phyloP scores from a whole-genome alignment of 208 protist species.

The Trypanosoma theileri region DNA sequence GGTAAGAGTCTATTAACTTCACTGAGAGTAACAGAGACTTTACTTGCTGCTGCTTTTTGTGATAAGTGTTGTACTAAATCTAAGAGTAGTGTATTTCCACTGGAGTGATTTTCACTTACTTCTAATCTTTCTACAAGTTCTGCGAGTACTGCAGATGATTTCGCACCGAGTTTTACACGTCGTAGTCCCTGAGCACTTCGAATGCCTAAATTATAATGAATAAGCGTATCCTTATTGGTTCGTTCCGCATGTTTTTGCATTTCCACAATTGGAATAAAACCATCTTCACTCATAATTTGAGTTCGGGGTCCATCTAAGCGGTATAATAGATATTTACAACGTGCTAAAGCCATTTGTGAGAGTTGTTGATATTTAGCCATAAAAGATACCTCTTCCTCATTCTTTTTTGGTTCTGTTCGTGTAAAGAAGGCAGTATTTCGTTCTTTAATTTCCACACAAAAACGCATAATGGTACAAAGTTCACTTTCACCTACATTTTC shows the following conservation, averaged over 20 bases:
- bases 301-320: conserved; percentile 40
- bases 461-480: conserved; percentile 57
- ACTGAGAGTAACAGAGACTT: conserved; percentile 38
- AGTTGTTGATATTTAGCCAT: conserved; percentile 29
- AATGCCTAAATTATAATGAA: conserved; percentile 75
- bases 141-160: conserved; percentile 40
- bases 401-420: conserved; percentile 4
- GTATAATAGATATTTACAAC: conserved; percentile 68
- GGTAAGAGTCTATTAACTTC: conserved; percentile 69
- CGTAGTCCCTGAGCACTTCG: conserved; percentile 73
- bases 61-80: conserved; percentile 78
- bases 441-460: conserved; percentile 51
- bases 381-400: conserved; percentile 26
- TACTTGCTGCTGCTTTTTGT: conserved; percentile 47
- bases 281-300: conserved; percentile 69
- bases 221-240: conserved; percentile 47
- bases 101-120: conserved; percentile 9
- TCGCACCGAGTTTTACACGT: conserved; percentile 41
- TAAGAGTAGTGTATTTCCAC: conserved; percentile 31
- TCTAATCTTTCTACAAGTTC: conserved; percentile 65
- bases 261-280: conserved; percentile 67
- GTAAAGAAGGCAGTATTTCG: conserved; percentile 56
- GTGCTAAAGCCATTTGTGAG: conserved; percentile 43
- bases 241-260: conserved; percentile 63
- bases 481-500: conserved; percentile 63